Percentiles rank a stretch among this genome's conserved stretches.
Conservation (phyloP, 2,329 filamentous ascomycete genomes). For the Blumeria graminis region DNA sequence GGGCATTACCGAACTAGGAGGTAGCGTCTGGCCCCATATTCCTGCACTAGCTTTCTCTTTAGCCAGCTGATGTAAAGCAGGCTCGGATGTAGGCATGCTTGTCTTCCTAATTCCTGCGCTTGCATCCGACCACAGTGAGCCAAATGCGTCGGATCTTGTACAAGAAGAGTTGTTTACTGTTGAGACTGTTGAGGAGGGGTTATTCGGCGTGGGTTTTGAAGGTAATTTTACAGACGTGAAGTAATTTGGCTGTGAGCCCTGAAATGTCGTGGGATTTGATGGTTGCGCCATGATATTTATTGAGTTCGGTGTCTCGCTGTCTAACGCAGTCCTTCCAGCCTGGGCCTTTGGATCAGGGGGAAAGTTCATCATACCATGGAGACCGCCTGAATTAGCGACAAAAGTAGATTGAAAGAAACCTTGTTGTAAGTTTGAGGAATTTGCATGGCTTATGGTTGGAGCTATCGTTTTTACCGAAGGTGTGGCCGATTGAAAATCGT, state of each 20-base stretch:
- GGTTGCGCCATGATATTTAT: slow-evolving; percentile 21
- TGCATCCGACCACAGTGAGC: slow-evolving; percentile 50
- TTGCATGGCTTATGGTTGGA: slow-evolving; percentile 21
- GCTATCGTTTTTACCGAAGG: slow-evolving; percentile 23
- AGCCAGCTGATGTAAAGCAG: slow-evolving; percentile 80
- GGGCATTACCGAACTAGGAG: slow-evolving; percentile 6
- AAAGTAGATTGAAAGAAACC: slow-evolving; percentile 67
- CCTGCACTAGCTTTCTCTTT: slow-evolving; percentile 92
- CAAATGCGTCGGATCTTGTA: slow-evolving; percentile 62
- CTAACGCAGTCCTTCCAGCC: not conserved
- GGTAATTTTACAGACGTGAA: slow-evolving; percentile 54
- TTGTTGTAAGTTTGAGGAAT: slow-evolving; percentile 36
- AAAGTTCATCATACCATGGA: slow-evolving; percentile 58
- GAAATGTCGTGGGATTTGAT: slow-evolving; percentile 31
- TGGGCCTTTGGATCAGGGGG: slow-evolving; percentile 30
- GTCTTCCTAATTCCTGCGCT: slow-evolving; percentile 55
- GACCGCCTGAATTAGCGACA: slow-evolving; percentile 55
- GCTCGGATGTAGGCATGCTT: slow-evolving; percentile 35
- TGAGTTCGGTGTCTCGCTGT: slow-evolving; percentile 26
- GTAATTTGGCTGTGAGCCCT: slow-evolving; percentile 73
- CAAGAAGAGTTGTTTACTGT: slow-evolving; percentile 31
- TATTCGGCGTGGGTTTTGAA: slow-evolving; percentile 12
- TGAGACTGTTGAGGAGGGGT: slow-evolving; percentile 11
- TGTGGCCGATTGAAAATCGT: slow-evolving; percentile 84
- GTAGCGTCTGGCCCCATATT: slow-evolving; percentile 61